Base-by-base conservation (phyloP, 805 yeast species). In the Zygosaccharomyces siamensis region DNA sequence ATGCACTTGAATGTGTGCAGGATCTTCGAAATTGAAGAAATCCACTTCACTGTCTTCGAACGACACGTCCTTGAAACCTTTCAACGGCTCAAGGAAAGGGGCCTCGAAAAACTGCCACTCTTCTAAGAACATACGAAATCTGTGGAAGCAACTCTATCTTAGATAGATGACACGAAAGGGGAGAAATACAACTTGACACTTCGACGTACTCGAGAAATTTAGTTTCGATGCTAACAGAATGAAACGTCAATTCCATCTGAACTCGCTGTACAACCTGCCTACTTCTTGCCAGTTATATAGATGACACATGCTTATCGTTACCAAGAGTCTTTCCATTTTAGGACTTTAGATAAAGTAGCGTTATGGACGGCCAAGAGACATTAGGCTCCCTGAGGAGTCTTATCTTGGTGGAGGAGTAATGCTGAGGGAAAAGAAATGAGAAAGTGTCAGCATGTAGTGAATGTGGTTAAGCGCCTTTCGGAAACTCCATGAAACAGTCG, bases 61-160 rank as follows among this genome's bases (percentile, higher is more conserved):
- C 11, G 44, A 37, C 14, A 41, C 14, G 18, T 41, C 44, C 20
- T 41, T 41, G 26, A 41, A 28, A 7, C 44, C 44, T 18, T 30
- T 41, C 26, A 41, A 20, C 3, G 44, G 44, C 12, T 41, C 44
- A n/a, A 41, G 20, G 33, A 41, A 33, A 18, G 44, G 23, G 18
- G 21, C 20, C 18, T 41, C 44, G 18, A 41, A 41, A 20, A 30
- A 41, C 28, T 41, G 44, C 44, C 44, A 24, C 33, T 41, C 44
- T 33, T 41, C 44, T 20, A 30, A 14, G 36, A 41, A 41, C 44
- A 41, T 41, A 8, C 18, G 23, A 11, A 20, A 41, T 27, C 28
- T 28, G 24, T 26, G 5, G 28, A 10, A 26, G 11, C 28, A 16
- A 12, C 21, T 8, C 27, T 10, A 31, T 31, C 16, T 31, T 31